Evolutionary conservation across 1,284 basidiomycete species (phyloP).

Genomic region (Hortiboletus rubellus): DNA sequence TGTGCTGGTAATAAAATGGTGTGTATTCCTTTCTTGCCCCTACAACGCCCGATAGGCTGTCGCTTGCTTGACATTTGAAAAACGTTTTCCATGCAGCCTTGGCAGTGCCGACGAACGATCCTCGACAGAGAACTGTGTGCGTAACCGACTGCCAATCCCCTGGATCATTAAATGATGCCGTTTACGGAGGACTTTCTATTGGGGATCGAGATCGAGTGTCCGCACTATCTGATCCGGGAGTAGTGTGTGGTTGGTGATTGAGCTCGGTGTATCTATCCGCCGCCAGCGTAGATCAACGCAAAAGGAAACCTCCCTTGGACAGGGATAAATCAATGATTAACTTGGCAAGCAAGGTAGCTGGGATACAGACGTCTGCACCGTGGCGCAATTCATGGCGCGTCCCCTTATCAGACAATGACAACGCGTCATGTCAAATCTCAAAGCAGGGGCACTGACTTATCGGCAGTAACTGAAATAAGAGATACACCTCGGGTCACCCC

Average conservation of each 20-base stretch:
- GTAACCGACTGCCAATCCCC: neutral
- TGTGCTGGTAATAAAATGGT: neutral
- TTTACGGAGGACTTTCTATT: neutral
- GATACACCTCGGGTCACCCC: neutral
- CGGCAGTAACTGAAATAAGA: constrained; percentile 5
- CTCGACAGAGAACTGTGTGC: neutral
- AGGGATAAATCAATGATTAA: neutral
- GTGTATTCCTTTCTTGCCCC: neutral
- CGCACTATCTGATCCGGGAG: neutral
- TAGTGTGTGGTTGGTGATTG: no score
- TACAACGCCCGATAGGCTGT: neutral
- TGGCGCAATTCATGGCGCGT: neutral
- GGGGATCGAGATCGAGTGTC: constrained; percentile 1
- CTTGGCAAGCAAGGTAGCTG: no score
- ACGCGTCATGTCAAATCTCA: neutral
- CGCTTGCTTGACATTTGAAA: neutral
- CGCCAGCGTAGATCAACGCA: neutral
- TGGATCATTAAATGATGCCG: constrained; percentile 9
- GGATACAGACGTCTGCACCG: constrained; percentile 1
- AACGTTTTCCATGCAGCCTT: neutral
- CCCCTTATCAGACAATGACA: neutral
- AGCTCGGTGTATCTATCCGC: neutral
- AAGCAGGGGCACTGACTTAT: neutral
- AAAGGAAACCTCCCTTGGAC: no score
- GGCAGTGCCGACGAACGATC: neutral